Evolutionary conservation across 2,329 filamentous ascomycete genomes (phyloP).

Genomic region (Hypoxylon sp.): DNA sequence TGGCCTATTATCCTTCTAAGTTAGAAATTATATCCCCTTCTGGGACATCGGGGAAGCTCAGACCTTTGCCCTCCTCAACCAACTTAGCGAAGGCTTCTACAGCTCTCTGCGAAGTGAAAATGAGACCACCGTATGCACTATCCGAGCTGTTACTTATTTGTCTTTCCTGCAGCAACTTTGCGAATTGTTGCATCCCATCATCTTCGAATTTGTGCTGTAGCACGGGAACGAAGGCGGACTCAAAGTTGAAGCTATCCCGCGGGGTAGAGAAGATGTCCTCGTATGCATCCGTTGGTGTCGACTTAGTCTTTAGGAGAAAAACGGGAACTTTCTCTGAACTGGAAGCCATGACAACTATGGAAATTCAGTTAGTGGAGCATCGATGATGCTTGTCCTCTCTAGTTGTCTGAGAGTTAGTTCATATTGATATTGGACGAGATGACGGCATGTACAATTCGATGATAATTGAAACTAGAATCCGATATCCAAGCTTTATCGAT

Average conservation of each 20-base stretch:
- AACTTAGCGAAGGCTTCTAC: conserved; percentile 82
- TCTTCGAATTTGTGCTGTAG: conserved; percentile 78
- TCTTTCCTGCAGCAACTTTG: conserved; percentile 62
- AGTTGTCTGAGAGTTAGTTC: conserved; percentile 4
- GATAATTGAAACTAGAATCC: conserved; percentile 7
- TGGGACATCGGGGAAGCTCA: conserved; percentile 36
- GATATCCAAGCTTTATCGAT: conserved; percentile 53
- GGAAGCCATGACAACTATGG: conserved; percentile 39
- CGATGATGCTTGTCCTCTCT: conserved; percentile 6
- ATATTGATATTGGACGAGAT: conserved; percentile 5
- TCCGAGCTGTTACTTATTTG: conserved; percentile 58
- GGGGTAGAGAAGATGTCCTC: conserved; percentile 73
- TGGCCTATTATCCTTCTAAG: conserved; percentile 45
- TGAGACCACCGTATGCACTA: conserved; percentile 77
- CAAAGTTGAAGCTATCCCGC: conserved; percentile 63
- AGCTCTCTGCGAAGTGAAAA: conserved; percentile 87
- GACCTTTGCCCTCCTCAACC: conserved; percentile 67
- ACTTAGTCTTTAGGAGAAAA: conserved; percentile 84
- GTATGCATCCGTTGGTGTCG: conserved; percentile 79
- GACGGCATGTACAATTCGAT: conserved; percentile 6
- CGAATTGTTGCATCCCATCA: conserved; percentile 69
- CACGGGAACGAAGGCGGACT: conserved; percentile 81
- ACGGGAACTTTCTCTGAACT: conserved; percentile 64
- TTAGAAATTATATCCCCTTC: conserved; percentile 50
- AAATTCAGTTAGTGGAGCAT: conserved; percentile 28